Base-by-base conservation (phyloP, 2,329 filamentous ascomycete species). In the Podosphaera fusca region DNA sequence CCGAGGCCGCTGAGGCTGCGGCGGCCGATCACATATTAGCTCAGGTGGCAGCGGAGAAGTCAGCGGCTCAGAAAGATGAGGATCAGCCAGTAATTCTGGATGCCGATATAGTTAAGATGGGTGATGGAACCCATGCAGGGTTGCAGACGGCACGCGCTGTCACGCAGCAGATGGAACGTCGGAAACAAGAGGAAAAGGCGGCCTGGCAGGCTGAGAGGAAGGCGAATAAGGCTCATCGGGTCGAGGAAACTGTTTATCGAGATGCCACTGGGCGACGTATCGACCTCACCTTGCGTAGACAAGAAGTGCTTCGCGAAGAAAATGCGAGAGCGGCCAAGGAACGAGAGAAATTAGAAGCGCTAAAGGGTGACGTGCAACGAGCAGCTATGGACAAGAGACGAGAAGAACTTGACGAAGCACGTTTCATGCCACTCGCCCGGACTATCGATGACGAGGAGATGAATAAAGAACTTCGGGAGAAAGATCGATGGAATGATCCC, bases 211-310 rank as follows among this genome's bases (percentile, higher is more conserved):
- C 64, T 61, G 60, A 70, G 69, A 62, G 63, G 62, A 67, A 63
- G 21, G 74, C 71, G 58, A 71, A 68, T 60, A 68, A 68, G 46
- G 70, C 73, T 0, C 34, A 10, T 2, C 67, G 70, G 58, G 77
- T 78, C 36, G 77, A 83, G 64, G 87, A 95, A 70, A 94, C 90
- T 0, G 88, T 95, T 31, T 95, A 96, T 68, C 85, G 92, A 64
- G 92, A 98, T 70, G 92, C 94, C 9, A 92, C 85, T 2, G 92
- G 92, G 10, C 79, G 89, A n/a, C 82, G 94, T 57, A 89, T 98
- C 61, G 94, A 98, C 66, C 79, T 96, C 31, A 82, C 83, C 21
- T 87, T 95, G 84, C 87, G 87, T 69, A 79, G 89, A 31, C 89
- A 87, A 29, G 88, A 95, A 69, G 84, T 86, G 55, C 78, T 87